Conservation (phyloP, 2,329 filamentous ascomycete genomes). For the Sarocladium kiliense region DNA sequence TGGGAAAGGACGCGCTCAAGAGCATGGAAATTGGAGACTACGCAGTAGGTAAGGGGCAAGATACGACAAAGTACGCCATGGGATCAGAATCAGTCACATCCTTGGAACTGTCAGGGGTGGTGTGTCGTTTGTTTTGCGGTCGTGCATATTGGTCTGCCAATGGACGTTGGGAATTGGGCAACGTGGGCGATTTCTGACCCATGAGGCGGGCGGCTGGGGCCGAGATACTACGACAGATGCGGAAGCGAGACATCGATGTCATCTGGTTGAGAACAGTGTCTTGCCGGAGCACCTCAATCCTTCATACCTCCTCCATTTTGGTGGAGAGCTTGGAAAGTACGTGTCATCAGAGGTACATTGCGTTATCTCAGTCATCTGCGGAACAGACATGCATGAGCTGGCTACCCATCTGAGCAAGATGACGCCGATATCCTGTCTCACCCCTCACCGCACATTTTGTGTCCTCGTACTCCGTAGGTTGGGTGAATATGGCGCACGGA, state of each 20-base stretch:
- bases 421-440: background rate
- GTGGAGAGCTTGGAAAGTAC: too few relatives aligned
- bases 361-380: background rate
- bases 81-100: background rate
- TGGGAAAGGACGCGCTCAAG: too few relatives aligned
- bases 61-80: background rate
- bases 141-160: background rate
- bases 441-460: background rate
- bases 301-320: too few relatives aligned
- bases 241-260: background rate
- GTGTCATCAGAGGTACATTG: background rate
- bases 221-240: background rate
- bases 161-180: background rate
- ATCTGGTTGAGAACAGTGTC: too few relatives aligned
- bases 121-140: background rate
- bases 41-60: too few relatives aligned
- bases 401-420: background rate
- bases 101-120: background rate
- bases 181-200: conserved; percentile 1
- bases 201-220: conserved; percentile 1
- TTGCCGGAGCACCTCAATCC: too few relatives aligned
- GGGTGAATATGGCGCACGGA: too few relatives aligned
- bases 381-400: background rate
- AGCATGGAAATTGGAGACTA: too few relatives aligned
- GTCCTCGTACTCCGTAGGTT: too few relatives aligned